These are phyloP conservation scores for Calocybe cyanea DNA, from an alignment of 768 basidiomycete genomes.

Conservation along the genomic window DNA sequence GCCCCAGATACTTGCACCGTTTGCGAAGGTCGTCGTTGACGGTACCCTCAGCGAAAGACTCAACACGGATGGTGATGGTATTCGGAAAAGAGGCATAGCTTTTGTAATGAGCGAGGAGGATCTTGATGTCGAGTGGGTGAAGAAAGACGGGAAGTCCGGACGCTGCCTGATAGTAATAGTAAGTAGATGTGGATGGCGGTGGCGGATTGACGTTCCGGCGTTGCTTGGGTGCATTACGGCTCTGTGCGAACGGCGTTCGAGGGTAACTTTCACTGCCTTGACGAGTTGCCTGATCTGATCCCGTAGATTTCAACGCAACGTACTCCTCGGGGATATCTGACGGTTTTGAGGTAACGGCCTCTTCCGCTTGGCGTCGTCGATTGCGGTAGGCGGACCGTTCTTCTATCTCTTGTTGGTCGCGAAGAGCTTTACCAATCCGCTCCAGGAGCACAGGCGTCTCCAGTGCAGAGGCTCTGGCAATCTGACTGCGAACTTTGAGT, in stretches of 20 bases:
- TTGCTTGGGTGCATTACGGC: constrained; percentile 48
- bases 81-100: constrained; percentile 84
- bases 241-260: constrained; percentile 17
- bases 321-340: constrained; percentile 57
- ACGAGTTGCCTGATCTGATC: constrained; percentile 12
- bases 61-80: constrained; percentile 74
- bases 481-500: constrained; percentile 69
- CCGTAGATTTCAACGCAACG: constrained; percentile 38
- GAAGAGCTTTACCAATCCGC: constrained; percentile 59
- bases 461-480: constrained; percentile 73
- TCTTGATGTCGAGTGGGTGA: constrained; percentile 93
- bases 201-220: constrained; percentile 83
- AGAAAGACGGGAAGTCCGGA: constrained; percentile 90
- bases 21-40: constrained; percentile 93
- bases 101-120: constrained; percentile 80
- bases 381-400: constrained; percentile 33
- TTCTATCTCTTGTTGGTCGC: constrained; percentile 52
- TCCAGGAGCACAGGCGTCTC: constrained; percentile 64
- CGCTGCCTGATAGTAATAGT: constrained; percentile 94
- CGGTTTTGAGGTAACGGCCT: constrained; percentile 8
- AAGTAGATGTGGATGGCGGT: constrained; percentile 83
- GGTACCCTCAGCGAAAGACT: constrained; percentile 68
- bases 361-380: constrained; percentile 26
- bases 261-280: constrained; percentile 1
- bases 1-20: constrained; percentile 92